Evolutionary conservation across 176 grass and related monocot species (phyloP).

Genomic region (Miscanthus lutarioriparius): DNA sequence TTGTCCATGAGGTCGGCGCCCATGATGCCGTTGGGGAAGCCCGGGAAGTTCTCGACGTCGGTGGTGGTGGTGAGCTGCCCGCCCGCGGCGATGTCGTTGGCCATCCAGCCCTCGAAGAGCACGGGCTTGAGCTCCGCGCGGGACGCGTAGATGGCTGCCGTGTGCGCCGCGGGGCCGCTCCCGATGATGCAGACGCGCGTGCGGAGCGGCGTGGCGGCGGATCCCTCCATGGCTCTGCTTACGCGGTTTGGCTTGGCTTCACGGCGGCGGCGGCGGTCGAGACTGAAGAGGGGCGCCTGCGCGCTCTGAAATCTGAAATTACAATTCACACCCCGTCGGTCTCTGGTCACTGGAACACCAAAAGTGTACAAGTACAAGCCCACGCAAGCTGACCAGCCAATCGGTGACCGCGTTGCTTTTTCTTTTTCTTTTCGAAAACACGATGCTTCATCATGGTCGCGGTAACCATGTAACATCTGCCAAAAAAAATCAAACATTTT

Average conservation of each 20-base stretch:
- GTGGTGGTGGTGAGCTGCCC: constrained; percentile 97
- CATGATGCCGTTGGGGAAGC: constrained; percentile 74
- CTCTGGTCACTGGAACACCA: too few relatives aligned
- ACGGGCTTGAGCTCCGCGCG: constrained; percentile 87
- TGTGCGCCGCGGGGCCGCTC: constrained; percentile 86
- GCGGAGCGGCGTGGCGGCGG: constrained; percentile 48
- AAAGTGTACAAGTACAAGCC: not conserved
- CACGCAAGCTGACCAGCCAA: not conserved
- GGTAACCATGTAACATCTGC: too few relatives aligned
- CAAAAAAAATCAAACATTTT: too few relatives aligned
- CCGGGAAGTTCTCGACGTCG: constrained; percentile 95
- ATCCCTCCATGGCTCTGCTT: constrained; percentile 64
- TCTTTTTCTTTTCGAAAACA: not conserved
- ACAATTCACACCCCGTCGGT: constrained; percentile 6
- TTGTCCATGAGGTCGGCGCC: constrained; percentile 80
- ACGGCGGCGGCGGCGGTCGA: constrained; percentile 29
- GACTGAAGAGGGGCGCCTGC: not conserved
- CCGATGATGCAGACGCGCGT: constrained; percentile 91
- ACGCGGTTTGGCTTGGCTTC: not conserved
- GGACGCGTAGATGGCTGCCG: constrained; percentile 92
- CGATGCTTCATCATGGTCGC: too few relatives aligned
- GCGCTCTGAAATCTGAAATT: constrained; percentile 26
- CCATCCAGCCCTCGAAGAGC: constrained; percentile 88
- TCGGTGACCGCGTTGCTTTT: not conserved
- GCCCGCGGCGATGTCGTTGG: constrained; percentile 77